Evolutionary conservation across 805 yeast genomes (phyloP).

Genomic region (Grigorovia transvaalensis): DNA sequence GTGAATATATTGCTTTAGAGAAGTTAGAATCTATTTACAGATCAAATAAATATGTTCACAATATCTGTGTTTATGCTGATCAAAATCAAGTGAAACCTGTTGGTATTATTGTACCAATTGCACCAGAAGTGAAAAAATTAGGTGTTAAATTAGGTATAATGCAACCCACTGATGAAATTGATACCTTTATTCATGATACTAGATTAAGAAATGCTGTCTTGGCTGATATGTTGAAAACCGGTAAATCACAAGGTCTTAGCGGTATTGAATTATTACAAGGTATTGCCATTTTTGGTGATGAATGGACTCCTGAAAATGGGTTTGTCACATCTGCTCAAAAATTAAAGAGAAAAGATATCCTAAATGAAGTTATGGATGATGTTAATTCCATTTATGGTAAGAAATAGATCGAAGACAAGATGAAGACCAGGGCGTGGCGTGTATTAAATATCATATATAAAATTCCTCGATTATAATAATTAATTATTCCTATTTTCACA

Average conservation of each 20-base stretch:
- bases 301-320: slow-evolving; percentile 97
- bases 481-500: not conserved
- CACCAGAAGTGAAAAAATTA: slow-evolving; percentile 48
- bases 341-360: slow-evolving; percentile 85
- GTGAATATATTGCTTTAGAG: slow-evolving; percentile 96
- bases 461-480: not conserved
- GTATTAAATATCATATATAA: not conserved
- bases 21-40: slow-evolving; percentile 87
- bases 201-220: slow-evolving; percentile 46
- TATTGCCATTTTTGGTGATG: slow-evolving; percentile 70
- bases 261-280: slow-evolving; percentile 84
- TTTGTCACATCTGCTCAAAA: slow-evolving; percentile 93
- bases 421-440: not conserved
- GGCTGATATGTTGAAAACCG: slow-evolving; percentile 59
- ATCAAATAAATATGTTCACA: slow-evolving; percentile 63
- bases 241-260: slow-evolving; percentile 63
- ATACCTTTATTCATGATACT: slow-evolving; percentile 41
- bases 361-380: slow-evolving; percentile 52
- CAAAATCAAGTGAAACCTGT: slow-evolving; percentile 78
- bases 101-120: slow-evolving; percentile 81
- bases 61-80: slow-evolving; percentile 92
- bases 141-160: slow-evolving; percentile 47
- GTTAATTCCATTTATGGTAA: slow-evolving; percentile 53
- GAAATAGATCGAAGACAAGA: not conserved
- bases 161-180: slow-evolving; percentile 37